Conservation (phyloP, 179 eudicot genomes). For the Vitellaria paradoxa region DNA sequence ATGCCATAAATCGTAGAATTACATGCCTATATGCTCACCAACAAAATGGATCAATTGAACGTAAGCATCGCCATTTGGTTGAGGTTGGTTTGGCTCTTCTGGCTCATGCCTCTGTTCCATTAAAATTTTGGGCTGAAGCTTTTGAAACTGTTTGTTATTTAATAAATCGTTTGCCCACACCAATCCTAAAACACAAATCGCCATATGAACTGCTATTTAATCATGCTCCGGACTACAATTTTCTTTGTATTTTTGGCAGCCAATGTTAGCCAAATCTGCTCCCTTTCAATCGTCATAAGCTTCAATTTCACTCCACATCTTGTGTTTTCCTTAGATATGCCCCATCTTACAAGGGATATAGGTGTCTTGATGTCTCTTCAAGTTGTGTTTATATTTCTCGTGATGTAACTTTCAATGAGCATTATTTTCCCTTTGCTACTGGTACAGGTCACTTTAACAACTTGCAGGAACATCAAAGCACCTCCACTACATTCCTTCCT, state of each 20-base stretch:
- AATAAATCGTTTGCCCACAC: neutral
- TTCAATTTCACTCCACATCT: neutral
- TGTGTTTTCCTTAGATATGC: too few species aligned
- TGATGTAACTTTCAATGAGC: too few species aligned
- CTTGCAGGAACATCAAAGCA: too few species aligned
- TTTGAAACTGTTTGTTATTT: neutral
- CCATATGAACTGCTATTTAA: too few species aligned
- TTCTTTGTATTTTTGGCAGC: neutral
- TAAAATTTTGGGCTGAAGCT: neutral
- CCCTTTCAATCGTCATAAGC: neutral
- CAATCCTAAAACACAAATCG: neutral
- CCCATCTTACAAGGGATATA: too few species aligned
- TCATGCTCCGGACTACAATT: too few species aligned
- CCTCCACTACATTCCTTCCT: too few species aligned
- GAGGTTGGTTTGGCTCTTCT: neutral
- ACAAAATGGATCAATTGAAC: neutral
- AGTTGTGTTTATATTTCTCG: too few species aligned
- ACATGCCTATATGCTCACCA: neutral
- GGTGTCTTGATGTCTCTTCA: too few species aligned
- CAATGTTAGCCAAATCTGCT: neutral
- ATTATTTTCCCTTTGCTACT: too few species aligned
- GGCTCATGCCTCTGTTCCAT: neutral
- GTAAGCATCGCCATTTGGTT: neutral
- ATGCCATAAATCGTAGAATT: neutral
- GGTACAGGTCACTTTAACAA: too few species aligned